Percentiles rank a stretch among this genome's conserved stretches.
Evolutionary conservation across 1,284 basidiomycete genomes (phyloP).

Genomic region (Singerocomus inundabilis): DNA sequence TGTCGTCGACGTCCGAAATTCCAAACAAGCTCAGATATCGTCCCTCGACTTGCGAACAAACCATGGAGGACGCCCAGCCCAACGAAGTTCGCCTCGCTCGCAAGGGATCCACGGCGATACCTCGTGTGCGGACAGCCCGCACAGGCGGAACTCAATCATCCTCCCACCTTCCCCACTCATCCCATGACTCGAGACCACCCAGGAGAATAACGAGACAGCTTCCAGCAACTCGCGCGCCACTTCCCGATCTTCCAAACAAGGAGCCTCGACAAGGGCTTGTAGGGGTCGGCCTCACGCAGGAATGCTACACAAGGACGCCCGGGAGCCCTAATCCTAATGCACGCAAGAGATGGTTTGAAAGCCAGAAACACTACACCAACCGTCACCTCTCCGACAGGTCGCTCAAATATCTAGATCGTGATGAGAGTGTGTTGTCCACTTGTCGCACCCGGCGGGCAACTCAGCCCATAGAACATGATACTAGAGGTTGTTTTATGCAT

Average conservation of each 20-base stretch:
- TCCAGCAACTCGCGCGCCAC: not conserved
- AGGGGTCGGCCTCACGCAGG: constrained; percentile 14
- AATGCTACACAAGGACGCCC: constrained; percentile 19
- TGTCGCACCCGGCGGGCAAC: constrained; percentile 4
- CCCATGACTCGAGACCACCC: not conserved
- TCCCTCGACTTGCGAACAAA: not conserved
- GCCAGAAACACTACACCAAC: constrained; percentile 10
- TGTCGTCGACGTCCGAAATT: constrained; percentile 1
- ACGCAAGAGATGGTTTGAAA: constrained; percentile 15
- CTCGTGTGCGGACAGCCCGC: constrained; percentile 25
- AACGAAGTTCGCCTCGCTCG: constrained; percentile 40
- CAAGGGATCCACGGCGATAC: constrained; percentile 36
- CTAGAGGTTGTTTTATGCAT: constrained; percentile 12
- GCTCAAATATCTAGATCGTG: constrained; percentile 4
- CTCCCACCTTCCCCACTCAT: not conserved
- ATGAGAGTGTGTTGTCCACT: constrained; percentile 11
- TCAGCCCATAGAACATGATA: not conserved
- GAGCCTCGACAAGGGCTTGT: constrained; percentile 1
- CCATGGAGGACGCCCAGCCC: constrained; percentile 43
- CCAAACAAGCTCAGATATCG: constrained; percentile 27
- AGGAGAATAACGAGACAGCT: constrained; percentile 3
- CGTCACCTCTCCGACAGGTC: constrained; percentile 12
- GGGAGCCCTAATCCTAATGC: constrained; percentile 2
- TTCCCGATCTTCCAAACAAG: not conserved
- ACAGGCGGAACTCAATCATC: not conserved